phyloP scores from a whole-genome alignment of 2,329 filamentous ascomycete species.

The Alternaria brassicicola region DNA sequence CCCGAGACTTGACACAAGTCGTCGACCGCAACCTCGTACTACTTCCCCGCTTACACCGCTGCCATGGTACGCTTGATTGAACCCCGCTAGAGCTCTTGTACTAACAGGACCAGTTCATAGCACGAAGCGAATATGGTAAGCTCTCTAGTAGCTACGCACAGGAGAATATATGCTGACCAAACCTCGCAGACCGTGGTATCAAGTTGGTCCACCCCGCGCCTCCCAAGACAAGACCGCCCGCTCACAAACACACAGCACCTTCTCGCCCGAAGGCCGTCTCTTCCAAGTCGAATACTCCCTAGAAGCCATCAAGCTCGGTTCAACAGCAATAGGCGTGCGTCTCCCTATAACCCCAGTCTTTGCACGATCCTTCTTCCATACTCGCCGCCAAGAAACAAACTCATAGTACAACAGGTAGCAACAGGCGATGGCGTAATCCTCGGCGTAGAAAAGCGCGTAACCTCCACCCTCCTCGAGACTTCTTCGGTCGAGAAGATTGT shows the following conservation, averaged over 20 bases:
- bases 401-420: conserved; percentile 65
- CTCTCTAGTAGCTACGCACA: conserved; percentile 10
- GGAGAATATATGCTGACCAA: conserved; percentile 25
- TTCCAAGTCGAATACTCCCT: conserved; percentile 99
- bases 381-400: conserved; percentile 1
- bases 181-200: conserved; percentile 85
- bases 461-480: conserved; percentile 94
- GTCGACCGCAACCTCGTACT: background rate
- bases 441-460: conserved; percentile 98
- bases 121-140: conserved; percentile 99
- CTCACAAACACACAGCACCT: conserved; percentile 71
- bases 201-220: conserved; percentile 67
- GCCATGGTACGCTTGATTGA: conserved; percentile 41
- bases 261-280: conserved; percentile 98
- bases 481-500: conserved; percentile 99
- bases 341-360: background rate
- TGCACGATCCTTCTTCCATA: background rate
- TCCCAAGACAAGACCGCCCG: conserved; percentile 12
- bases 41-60: conserved; percentile 17
- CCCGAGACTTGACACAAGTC: background rate
- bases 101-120: conserved; percentile 76
- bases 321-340: conserved; percentile 89
- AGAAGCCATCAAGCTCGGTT: conserved; percentile 99
- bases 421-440: conserved; percentile 95
- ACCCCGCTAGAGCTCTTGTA: conserved; percentile 39